Evolutionary conservation across 2,329 filamentous ascomycete species (phyloP).

Genomic region (Didymella keratinophila): DNA sequence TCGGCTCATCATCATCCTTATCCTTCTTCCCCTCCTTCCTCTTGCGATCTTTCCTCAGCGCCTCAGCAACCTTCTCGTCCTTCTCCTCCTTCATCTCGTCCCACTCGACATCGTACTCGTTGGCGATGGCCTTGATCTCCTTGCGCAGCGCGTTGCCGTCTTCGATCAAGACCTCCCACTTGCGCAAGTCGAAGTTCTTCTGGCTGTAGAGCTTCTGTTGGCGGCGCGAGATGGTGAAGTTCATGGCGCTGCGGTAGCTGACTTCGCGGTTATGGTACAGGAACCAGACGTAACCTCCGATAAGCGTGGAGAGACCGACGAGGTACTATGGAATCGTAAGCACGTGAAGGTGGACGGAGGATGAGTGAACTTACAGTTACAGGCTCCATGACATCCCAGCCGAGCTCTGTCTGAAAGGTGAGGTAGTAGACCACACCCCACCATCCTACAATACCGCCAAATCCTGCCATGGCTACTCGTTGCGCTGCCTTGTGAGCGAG

Average conservation of each 20-base stretch:
- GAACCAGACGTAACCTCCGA: conserved; percentile 93
- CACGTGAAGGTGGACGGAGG: not conserved
- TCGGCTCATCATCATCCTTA: conserved; percentile 36
- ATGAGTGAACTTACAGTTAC: conserved; percentile 65
- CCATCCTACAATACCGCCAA: conserved; percentile 76
- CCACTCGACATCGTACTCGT: conserved; percentile 92
- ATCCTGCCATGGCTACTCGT: conserved; percentile 79
- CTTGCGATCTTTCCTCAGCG: conserved; percentile 59
- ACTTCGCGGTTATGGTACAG: conserved; percentile 91
- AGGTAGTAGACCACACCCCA: conserved; percentile 80
- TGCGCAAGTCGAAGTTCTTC: conserved; percentile 75
- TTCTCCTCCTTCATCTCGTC: conserved; percentile 78
- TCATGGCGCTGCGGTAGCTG: conserved; percentile 84
- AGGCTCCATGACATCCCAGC: conserved; percentile 92
- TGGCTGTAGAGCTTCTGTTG: conserved; percentile 79
- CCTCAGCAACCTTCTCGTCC: conserved; percentile 65
- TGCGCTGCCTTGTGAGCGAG: conserved; percentile 81
- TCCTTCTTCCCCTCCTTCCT: conserved; percentile 50
- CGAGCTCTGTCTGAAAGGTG: conserved; percentile 74
- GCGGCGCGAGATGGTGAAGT: conserved; percentile 81
- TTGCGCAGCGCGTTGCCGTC: conserved; percentile 79
- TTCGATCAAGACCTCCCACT: conserved; percentile 80
- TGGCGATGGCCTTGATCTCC: conserved; percentile 81
- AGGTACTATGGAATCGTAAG: conserved; percentile 63
- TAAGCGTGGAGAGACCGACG: conserved; percentile 83